Percentiles rank a stretch among this genome's conserved stretches.
Conservation (phyloP, 2,329 filamentous ascomycete genomes). For the Colletotrichum falcatum region DNA sequence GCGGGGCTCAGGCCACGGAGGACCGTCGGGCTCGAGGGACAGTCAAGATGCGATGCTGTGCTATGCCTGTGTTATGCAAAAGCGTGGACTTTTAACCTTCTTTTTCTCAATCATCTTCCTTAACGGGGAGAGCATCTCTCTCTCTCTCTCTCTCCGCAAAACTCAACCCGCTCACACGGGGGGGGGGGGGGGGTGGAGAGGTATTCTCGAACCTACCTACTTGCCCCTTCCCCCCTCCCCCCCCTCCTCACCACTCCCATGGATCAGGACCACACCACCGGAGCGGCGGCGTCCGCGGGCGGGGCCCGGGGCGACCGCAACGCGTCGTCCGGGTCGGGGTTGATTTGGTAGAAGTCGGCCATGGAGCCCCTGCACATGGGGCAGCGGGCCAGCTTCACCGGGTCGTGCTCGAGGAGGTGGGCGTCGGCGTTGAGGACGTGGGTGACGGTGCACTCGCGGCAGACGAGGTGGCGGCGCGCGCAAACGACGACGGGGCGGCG, state of each 20-base stretch:
- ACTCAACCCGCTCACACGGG: not conserved
- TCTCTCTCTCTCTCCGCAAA: not conserved
- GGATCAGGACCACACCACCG: constrained; percentile 4
- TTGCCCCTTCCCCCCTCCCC: not conserved
- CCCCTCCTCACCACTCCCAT: too few relatives aligned
- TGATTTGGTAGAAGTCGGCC: not conserved
- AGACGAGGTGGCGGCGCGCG: constrained; percentile 5
- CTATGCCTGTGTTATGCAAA: not conserved
- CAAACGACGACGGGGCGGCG: constrained; percentile 16
- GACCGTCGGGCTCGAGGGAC: too few relatives aligned
- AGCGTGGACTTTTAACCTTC: not conserved
- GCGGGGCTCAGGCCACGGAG: not conserved
- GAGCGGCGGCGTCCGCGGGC: not conserved
- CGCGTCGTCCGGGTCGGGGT: not conserved
- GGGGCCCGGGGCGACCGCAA: not conserved
- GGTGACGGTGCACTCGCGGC: constrained; percentile 4
- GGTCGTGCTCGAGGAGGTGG: constrained; percentile 4
- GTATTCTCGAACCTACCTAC: not conserved
- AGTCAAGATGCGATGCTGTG: not conserved
- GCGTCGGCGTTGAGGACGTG: not conserved
- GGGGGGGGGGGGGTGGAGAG: not conserved
- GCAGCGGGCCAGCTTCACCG: not conserved
- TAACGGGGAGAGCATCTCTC: not conserved
- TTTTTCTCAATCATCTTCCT: not conserved
- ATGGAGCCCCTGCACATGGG: constrained; percentile 9